phyloP scores from a whole-genome alignment of 2,329 filamentous ascomycete genomes.

The Penicillium hesseltinei region DNA sequence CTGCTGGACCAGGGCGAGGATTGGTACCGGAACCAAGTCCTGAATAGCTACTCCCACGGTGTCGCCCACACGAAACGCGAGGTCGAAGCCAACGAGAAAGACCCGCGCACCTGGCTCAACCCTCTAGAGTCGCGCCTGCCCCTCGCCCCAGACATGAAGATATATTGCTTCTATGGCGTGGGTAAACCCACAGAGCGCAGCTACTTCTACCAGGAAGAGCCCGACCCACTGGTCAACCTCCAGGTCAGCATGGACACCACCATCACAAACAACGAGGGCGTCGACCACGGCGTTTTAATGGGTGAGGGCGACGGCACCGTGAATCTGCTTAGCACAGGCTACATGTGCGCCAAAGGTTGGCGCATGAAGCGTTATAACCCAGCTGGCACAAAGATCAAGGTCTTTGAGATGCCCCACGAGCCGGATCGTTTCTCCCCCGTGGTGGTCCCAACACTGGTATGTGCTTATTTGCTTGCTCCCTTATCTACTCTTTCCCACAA shows the following conservation, averaged over 20 bases:
- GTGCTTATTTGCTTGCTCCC: slow-evolving; percentile 36
- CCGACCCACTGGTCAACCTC: slow-evolving; percentile 59
- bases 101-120: slow-evolving; percentile 86
- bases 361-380: slow-evolving; percentile 92
- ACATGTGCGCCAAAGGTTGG: slow-evolving; percentile 98
- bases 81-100: slow-evolving; percentile 77
- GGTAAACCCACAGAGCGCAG: slow-evolving; percentile 90
- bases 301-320: slow-evolving; percentile 97
- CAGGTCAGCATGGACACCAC: slow-evolving; percentile 55
- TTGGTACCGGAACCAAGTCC: slow-evolving; percentile 78
- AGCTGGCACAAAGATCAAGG: slow-evolving; percentile 73
- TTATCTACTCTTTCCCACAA: background rate
- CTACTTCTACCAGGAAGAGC: slow-evolving; percentile 83
- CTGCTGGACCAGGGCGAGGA: slow-evolving; percentile 73
- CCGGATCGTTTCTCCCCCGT: slow-evolving; percentile 84
- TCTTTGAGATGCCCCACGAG: slow-evolving; percentile 95
- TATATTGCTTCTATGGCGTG: slow-evolving; percentile 95
- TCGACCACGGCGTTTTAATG: slow-evolving; percentile 89
- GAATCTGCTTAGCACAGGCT: slow-evolving; percentile 84
- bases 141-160: slow-evolving; percentile 81
- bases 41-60: slow-evolving; percentile 79
- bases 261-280: slow-evolving; percentile 44
- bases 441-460: slow-evolving; percentile 64
- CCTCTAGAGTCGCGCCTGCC: slow-evolving; percentile 89
- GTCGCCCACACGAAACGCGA: slow-evolving; percentile 76